Percentiles rank a stretch among this genome's conserved stretches.
These are phyloP conservation scores for Arctium lappa DNA, from an alignment of 129 eudicot genomes.

Conservation along the genomic window DNA sequence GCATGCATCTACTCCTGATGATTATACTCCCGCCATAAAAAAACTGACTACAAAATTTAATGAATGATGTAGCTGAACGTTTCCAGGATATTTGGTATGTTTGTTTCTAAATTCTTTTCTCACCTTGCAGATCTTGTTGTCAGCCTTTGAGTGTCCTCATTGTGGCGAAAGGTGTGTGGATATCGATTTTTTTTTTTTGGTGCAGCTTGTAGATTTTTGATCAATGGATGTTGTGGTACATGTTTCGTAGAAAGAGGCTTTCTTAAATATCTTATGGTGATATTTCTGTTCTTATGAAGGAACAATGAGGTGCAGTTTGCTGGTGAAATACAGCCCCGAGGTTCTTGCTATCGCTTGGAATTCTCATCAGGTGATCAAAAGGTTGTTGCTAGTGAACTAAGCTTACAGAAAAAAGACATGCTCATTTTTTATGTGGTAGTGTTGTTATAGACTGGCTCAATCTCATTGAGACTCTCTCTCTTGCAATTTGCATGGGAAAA, in stretches of 20 bases:
- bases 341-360: slow-evolving; percentile 60
- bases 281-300: slow-evolving; percentile 38
- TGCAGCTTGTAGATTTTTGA: background rate
- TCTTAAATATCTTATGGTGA: background rate
- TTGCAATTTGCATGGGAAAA: background rate
- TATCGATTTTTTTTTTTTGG: background rate
- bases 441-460: background rate
- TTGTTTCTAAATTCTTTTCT: slow-evolving; percentile 1
- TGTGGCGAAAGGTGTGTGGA: slow-evolving; percentile 82
- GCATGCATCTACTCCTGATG: too few relatives aligned
- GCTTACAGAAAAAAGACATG: background rate
- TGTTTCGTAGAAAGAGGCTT: background rate
- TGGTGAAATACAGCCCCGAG: slow-evolving; percentile 87
- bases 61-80: too few relatives aligned
- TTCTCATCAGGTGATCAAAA: slow-evolving; percentile 66
- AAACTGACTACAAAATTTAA: too few relatives aligned
- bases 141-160: slow-evolving; percentile 96
- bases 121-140: slow-evolving; percentile 65
- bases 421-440: slow-evolving; percentile 1
- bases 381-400: slow-evolving; percentile 44
- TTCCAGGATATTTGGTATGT: background rate
- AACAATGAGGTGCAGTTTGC: slow-evolving; percentile 96
- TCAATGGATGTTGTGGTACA: background rate
- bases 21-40: too few relatives aligned
- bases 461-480: background rate